phyloP scores from a whole-genome alignment of 768 basidiomycete species.

The Lactarius sanguifluus region DNA sequence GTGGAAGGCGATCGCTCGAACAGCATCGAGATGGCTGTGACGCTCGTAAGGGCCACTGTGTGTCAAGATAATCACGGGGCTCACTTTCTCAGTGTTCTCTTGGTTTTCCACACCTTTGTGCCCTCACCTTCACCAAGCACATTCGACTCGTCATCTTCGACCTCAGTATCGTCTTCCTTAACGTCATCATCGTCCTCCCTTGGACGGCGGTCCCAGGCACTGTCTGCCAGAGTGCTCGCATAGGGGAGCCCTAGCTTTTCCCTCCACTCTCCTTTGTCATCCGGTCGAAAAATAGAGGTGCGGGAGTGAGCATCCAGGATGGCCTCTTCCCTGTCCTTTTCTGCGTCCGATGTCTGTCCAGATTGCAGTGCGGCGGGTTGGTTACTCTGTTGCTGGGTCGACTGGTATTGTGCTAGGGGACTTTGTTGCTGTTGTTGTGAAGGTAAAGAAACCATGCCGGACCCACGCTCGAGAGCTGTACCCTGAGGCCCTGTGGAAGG shows the following conservation, averaged over 20 bases:
- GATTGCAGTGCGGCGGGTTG: conserved; percentile 36
- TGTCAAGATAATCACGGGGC: conserved; percentile 36
- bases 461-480: conserved; percentile 51
- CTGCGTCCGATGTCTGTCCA: conserved; percentile 33
- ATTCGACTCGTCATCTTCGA: conserved; percentile 59
- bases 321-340: conserved; percentile 46
- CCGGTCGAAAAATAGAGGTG: conserved; percentile 87
- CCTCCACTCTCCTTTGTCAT: conserved; percentile 84
- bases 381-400: conserved; percentile 33
- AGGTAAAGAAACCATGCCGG: conserved; percentile 31
- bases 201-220: conserved; percentile 52
- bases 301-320: conserved; percentile 50
- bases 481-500: conserved; percentile 45
- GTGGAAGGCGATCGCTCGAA: conserved; percentile 88
- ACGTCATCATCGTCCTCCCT: conserved; percentile 63
- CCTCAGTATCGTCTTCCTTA: conserved; percentile 70
- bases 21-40: conserved; percentile 86
- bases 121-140: conserved; percentile 68
- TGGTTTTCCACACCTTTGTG: conserved; percentile 79
- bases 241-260: conserved; percentile 70
- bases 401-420: conserved; percentile 32
- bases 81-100: conserved; percentile 86
- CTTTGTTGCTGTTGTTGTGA: conserved; percentile 34
- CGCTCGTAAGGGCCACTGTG: conserved; percentile 14
- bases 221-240: conserved; percentile 46